A percentile compares a stretch with the other conserved stretches of the same genome.
Conservation (phyloP, 805 yeast species). For the Tetrapisispora fleetii region DNA sequence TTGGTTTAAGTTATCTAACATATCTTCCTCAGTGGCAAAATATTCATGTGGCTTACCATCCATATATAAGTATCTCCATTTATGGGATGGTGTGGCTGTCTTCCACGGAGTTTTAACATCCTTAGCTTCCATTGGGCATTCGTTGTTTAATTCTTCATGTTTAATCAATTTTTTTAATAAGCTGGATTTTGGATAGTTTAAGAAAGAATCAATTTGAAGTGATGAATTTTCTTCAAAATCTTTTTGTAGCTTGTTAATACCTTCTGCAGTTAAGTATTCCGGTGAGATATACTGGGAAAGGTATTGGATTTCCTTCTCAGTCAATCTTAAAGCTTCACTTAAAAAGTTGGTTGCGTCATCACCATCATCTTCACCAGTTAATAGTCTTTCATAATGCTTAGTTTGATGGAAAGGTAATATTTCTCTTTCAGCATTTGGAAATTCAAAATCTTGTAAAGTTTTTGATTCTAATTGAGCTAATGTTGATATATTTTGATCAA, state of each 20-base stretch:
- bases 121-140: constrained; percentile 45
- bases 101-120: constrained; percentile 75
- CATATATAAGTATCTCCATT: constrained; percentile 75
- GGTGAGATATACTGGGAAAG: constrained; percentile 49
- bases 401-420: constrained; percentile 35
- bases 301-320: constrained; percentile 37
- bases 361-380: constrained; percentile 1
- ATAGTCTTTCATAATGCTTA: constrained; percentile 11
- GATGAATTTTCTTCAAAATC: constrained; percentile 60
- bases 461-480: constrained; percentile 70
- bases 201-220: constrained; percentile 53
- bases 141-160: constrained; percentile 48
- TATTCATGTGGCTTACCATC: constrained; percentile 46
- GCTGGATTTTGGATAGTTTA: constrained; percentile 46
- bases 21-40: constrained; percentile 22
- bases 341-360: not conserved
- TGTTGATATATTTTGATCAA: constrained; percentile 62
- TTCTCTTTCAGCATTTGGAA: constrained; percentile 54
- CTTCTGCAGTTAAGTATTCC: constrained; percentile 33
- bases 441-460: constrained; percentile 68
- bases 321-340: constrained; percentile 18
- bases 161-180: constrained; percentile 40
- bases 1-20: constrained; percentile 27
- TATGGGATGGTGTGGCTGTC: constrained; percentile 87
- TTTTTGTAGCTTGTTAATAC: constrained; percentile 36